Conservation (phyloP, 2,329 filamentous ascomycete species). For the Talaromyces piceae region DNA sequence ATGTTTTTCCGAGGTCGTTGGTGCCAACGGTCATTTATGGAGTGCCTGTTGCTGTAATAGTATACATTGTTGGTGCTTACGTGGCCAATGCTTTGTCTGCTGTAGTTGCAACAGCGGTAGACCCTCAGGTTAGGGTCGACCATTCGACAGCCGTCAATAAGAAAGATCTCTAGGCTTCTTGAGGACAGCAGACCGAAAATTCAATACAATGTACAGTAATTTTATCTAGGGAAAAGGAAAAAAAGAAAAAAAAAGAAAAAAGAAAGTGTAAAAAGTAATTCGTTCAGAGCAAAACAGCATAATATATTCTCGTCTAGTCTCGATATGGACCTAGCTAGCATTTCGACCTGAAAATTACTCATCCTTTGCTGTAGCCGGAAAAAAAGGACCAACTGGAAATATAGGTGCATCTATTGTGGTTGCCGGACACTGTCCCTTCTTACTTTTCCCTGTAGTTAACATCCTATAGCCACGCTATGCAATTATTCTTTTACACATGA, state of each 20-base stretch:
- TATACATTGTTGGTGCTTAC: conserved; percentile 40
- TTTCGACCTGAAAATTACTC: neutral
- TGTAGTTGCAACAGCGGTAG: conserved; percentile 11
- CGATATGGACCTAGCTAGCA: neutral
- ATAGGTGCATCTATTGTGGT: neutral
- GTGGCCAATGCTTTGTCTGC: conserved; percentile 19
- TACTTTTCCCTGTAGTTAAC: neutral
- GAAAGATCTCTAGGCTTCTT: neutral
- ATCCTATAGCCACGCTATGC: conserved; percentile 11
- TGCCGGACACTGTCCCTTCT: too few relatives aligned
- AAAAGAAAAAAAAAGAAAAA: too few relatives aligned
- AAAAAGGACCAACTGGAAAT: neutral
- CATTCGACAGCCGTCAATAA: neutral
- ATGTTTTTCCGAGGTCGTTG: conserved; percentile 71
- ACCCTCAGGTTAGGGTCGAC: neutral
- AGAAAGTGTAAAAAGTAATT: too few relatives aligned
- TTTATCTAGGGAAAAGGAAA: neutral
- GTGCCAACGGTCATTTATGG: conserved; percentile 65
- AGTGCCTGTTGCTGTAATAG: conserved; percentile 48
- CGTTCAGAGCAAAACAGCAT: neutral
- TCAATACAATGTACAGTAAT: neutral
- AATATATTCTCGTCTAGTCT: neutral
- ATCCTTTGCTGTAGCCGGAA: neutral
- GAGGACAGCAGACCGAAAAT: neutral
- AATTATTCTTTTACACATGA: neutral